Percentiles rank a stretch among this genome's conserved stretches.
Evolutionary conservation across 371 early-diverging fungal species (phyloP).

Genomic region (Zancudomyces culisetae): DNA sequence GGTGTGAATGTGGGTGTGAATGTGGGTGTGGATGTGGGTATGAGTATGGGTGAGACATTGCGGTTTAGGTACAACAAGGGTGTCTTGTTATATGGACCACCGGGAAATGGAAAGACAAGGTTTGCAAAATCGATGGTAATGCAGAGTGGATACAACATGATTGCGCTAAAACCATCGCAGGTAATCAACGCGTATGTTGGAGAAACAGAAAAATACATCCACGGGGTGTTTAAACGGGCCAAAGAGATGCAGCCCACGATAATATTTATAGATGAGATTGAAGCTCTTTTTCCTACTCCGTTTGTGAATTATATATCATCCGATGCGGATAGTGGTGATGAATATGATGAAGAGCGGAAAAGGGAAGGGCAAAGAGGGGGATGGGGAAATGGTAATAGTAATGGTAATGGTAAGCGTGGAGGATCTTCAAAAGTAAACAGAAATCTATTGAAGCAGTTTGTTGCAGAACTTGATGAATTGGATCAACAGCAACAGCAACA

Average conservation of each 20-base stretch:
- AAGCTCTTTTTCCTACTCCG: slow-evolving; percentile 42
- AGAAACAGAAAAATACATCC: slow-evolving; percentile 78
- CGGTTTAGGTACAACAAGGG: no score
- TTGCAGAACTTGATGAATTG: no score
- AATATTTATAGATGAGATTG: slow-evolving; percentile 96
- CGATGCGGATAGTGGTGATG: no score
- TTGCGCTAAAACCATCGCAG: slow-evolving; percentile 21
- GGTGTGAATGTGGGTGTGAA: no score
- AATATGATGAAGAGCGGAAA: no score
- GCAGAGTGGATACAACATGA: slow-evolving; percentile 25
- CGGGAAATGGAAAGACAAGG: slow-evolving; percentile 88
- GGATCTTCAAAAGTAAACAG: no score
- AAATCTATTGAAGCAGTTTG: no score
- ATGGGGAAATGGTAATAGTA: slow-evolving; percentile 2
- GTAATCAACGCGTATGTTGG: slow-evolving; percentile 2
- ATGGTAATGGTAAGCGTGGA: no score
- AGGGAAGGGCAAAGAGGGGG: slow-evolving; percentile 5
- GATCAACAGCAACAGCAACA: no score
- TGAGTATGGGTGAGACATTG: no score
- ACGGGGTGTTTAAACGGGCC: slow-evolving; percentile 98
- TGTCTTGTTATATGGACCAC: slow-evolving; percentile 59
- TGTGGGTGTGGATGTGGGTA: no score
- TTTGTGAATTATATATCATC: no score
- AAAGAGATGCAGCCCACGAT: slow-evolving; percentile 97
- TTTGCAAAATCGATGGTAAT: slow-evolving; percentile 57